These are phyloP conservation scores for Ceratonia siliqua DNA, from an alignment of 306 rosid species.

Conservation along the genomic window DNA sequence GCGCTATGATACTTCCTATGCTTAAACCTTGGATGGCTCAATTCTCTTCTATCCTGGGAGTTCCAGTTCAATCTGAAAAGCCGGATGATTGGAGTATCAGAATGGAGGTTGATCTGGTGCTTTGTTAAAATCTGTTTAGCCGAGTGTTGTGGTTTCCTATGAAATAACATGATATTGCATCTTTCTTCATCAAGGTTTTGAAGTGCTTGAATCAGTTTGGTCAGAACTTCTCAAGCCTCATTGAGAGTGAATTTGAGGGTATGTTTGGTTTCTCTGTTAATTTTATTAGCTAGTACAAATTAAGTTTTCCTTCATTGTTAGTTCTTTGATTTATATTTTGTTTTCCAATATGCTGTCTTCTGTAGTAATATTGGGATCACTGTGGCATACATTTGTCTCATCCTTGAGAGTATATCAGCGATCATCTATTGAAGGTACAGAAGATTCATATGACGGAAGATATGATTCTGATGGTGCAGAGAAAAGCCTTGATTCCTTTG, in stretches of 20 bases:
- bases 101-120: constrained; percentile 69
- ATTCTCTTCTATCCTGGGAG: constrained; percentile 62
- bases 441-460: constrained; percentile 82
- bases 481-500: constrained; percentile 87
- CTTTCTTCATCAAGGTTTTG: constrained; percentile 59
- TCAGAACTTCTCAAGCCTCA: constrained; percentile 73
- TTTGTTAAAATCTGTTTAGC: background rate
- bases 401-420: constrained; percentile 67
- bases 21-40: constrained; percentile 89
- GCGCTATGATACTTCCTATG: constrained; percentile 61
- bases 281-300: constrained; percentile 9
- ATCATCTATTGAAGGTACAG: constrained; percentile 76
- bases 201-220: constrained; percentile 94
- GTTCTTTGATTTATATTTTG: constrained; percentile 28
- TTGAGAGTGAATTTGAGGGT: constrained; percentile 74
- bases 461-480: constrained; percentile 96
- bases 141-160: background rate
- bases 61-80: constrained; percentile 82
- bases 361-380: constrained; percentile 74
- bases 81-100: constrained; percentile 90
- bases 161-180: constrained; percentile 17
- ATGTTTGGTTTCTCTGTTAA: constrained; percentile 32
- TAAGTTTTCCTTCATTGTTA: constrained; percentile 17
- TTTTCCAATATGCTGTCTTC: constrained; percentile 31
- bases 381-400: constrained; percentile 89